Percentiles rank a stretch among this genome's conserved stretches.
phyloP scores from a whole-genome alignment of 805 yeast species.

The Spathaspora passalidarum region DNA sequence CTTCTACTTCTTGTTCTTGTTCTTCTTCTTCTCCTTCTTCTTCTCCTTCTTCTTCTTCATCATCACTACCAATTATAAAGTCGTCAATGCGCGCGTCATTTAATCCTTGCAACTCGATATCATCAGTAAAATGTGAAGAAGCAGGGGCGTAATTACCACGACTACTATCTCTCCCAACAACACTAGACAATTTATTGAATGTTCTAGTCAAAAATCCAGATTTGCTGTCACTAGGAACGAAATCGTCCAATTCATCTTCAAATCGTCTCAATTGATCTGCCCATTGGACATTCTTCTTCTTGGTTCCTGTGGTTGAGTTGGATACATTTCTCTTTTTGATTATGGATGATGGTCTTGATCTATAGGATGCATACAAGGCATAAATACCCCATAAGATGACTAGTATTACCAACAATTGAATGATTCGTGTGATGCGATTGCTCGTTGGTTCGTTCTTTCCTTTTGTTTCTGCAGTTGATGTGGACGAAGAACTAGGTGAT shows the following conservation, averaged over 20 bases:
- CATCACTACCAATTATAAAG: constrained; percentile 50
- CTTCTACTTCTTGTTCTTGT: too few species aligned
- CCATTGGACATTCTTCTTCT: constrained; percentile 47
- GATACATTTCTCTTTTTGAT: constrained; percentile 28
- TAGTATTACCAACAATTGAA: constrained; percentile 37
- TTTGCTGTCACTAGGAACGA: constrained; percentile 12
- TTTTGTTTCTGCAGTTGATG: not conserved
- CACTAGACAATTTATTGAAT: constrained; percentile 28
- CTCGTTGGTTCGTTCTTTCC: constrained; percentile 5
- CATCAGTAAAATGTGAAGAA: constrained; percentile 20
- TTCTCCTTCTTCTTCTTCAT: constrained; percentile 25
- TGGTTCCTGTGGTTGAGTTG: constrained; percentile 6
- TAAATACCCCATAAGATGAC: constrained; percentile 41
- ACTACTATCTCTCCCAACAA: constrained; percentile 15
- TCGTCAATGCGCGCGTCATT: constrained; percentile 25
- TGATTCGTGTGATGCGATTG: constrained; percentile 30
- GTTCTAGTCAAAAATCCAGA: constrained; percentile 36
- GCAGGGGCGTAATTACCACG: constrained; percentile 27
- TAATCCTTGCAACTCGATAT: constrained; percentile 39
- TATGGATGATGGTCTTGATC: constrained; percentile 39
- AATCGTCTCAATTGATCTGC: constrained; percentile 40
- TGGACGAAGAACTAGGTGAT: too few species aligned
- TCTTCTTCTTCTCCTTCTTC: not conserved
- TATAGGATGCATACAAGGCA: constrained; percentile 34
- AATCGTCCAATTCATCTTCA: constrained; percentile 21